A percentile compares a stretch with the other conserved stretches of the same genome.
Evolutionary conservation across 495 filamentous ascomycete genomes (phyloP).

Genomic region (Talaromyces adpressus): DNA sequence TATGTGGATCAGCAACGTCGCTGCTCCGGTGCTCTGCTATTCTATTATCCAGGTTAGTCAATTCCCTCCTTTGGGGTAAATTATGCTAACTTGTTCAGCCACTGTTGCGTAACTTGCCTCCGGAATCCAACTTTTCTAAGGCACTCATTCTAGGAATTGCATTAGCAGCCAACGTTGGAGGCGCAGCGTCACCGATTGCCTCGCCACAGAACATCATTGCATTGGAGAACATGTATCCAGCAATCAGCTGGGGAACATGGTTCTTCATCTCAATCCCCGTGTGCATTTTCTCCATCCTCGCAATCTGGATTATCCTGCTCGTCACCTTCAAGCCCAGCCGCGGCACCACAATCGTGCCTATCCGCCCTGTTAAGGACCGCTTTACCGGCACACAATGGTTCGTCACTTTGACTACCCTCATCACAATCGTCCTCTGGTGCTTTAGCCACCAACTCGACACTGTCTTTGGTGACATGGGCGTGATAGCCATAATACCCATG

Average conservation of each 20-base stretch:
- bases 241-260: slow-evolving; percentile 89
- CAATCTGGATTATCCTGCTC: slow-evolving; percentile 86
- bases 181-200: slow-evolving; percentile 93
- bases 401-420: slow-evolving; percentile 74
- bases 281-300: slow-evolving; percentile 77
- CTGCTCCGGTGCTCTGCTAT: slow-evolving; percentile 95
- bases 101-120: slow-evolving; percentile 84
- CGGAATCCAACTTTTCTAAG: slow-evolving; percentile 86
- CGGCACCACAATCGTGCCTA: slow-evolving; percentile 86
- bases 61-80: background rate
- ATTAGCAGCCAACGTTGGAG: slow-evolving; percentile 89
- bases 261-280: slow-evolving; percentile 94
- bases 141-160: slow-evolving; percentile 95
- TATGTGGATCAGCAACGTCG: slow-evolving; percentile 99
- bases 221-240: slow-evolving; percentile 85
- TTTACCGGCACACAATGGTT: slow-evolving; percentile 93
- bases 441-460: slow-evolving; percentile 79
- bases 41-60: slow-evolving; percentile 77
- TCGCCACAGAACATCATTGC: slow-evolving; percentile 97
- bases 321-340: slow-evolving; percentile 75
- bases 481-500: slow-evolving; percentile 93
- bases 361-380: slow-evolving; percentile 76
- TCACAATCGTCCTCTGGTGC: slow-evolving; percentile 90
- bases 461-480: slow-evolving; percentile 94
- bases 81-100: slow-evolving; percentile 46